These are phyloP conservation scores for Fonsecaea pedrosoi DNA, from an alignment of 2,329 filamentous ascomycete species.

Conservation along the genomic window DNA sequence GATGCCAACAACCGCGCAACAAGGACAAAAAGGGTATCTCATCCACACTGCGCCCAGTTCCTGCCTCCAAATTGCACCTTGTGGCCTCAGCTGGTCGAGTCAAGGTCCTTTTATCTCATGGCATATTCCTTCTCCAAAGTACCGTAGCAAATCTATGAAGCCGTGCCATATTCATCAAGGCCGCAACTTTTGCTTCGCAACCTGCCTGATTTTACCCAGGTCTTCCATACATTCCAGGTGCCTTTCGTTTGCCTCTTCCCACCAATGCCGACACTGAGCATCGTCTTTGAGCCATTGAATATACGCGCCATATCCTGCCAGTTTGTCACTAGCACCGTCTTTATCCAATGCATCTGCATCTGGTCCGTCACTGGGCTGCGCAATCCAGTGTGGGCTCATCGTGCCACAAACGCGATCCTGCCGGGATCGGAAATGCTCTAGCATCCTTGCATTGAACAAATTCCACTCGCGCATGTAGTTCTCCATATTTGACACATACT, in stretches of 20 bases:
- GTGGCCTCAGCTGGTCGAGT: neutral
- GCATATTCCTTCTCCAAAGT: neutral
- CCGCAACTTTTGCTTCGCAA: conserved; percentile 27
- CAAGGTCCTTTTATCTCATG: neutral
- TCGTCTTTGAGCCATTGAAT: conserved; percentile 56
- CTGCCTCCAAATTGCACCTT: neutral
- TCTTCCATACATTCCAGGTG: conserved; percentile 53
- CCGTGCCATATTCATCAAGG: conserved; percentile 9
- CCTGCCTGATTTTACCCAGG: conserved; percentile 47
- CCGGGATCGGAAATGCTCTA: conserved; percentile 62
- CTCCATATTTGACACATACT: conserved; percentile 61
- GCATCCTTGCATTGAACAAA: conserved; percentile 61
- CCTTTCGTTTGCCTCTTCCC: conserved; percentile 56
- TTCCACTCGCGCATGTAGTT: conserved; percentile 65
- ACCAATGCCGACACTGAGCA: conserved; percentile 53
- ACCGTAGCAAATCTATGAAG: neutral
- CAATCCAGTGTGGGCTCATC: conserved; percentile 58
- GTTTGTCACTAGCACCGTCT: conserved; percentile 33
- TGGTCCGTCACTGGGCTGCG: conserved; percentile 52
- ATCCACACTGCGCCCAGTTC: neutral
- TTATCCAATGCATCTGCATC: conserved; percentile 30
- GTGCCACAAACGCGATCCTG: conserved; percentile 56
- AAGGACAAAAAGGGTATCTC: conserved; percentile 1
- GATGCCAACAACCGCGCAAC: neutral
- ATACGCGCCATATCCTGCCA: conserved; percentile 54